These are phyloP conservation scores for Apophysomyces ossiformis DNA, from an alignment of 371 early-diverging fungal species.

Conservation along the genomic window DNA sequence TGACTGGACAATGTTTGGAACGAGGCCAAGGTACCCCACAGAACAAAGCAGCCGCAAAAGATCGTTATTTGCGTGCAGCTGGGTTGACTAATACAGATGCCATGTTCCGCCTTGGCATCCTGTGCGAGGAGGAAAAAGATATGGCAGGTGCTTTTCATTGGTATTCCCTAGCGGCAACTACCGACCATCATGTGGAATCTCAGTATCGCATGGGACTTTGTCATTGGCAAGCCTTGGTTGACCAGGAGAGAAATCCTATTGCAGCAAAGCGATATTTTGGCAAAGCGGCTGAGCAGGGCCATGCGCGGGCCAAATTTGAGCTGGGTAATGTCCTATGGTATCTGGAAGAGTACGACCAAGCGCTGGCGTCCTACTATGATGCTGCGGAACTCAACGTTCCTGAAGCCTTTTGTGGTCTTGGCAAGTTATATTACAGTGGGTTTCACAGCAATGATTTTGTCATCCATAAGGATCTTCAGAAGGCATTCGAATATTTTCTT, in stretches of 20 bases:
- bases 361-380: slow-evolving; percentile 15
- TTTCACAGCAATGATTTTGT: slow-evolving; percentile 1
- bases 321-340: slow-evolving; percentile 36
- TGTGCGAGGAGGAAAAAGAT: slow-evolving; percentile 11
- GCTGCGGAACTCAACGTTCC: slow-evolving; percentile 22
- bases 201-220: slow-evolving; percentile 37
- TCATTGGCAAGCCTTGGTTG: slow-evolving; percentile 33
- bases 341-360: slow-evolving; percentile 17
- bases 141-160: slow-evolving; percentile 28
- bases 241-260: slow-evolving; percentile 25
- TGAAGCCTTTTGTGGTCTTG: slow-evolving; percentile 20
- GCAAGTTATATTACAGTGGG: slow-evolving; percentile 26
- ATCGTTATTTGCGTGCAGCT: slow-evolving; percentile 8
- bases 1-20: slow-evolving; percentile 33
- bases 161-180: slow-evolving; percentile 38
- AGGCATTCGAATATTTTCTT: slow-evolving; percentile 25
- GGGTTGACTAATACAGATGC: slow-evolving; percentile 17
- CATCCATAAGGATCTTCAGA: slow-evolving; percentile 17
- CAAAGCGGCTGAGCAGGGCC: slow-evolving; percentile 36
- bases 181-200: slow-evolving; percentile 27
- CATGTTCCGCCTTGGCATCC: slow-evolving; percentile 19
- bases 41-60: slow-evolving; percentile 33
- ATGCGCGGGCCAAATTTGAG: slow-evolving; percentile 34
- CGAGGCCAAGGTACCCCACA: slow-evolving; percentile 24
- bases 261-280: slow-evolving; percentile 37